These are phyloP conservation scores for Letharia columbiana DNA, from an alignment of 495 filamentous ascomycete species.

Conservation along the genomic window DNA sequence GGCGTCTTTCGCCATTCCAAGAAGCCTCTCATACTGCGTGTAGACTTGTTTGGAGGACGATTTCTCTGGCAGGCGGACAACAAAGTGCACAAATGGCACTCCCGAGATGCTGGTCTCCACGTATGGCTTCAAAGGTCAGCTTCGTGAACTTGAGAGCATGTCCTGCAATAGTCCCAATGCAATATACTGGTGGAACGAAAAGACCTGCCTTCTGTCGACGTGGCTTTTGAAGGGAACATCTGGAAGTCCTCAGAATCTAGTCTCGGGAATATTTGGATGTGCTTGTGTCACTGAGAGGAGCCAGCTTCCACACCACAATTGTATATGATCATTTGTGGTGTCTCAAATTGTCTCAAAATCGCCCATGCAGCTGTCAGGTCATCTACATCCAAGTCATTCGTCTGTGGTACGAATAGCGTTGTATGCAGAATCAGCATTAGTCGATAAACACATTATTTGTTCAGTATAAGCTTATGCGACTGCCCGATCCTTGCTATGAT, in stretches of 20 bases:
- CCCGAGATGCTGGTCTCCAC: slow-evolving; percentile 8
- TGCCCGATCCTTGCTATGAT: slow-evolving; percentile 20
- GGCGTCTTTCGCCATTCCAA: slow-evolving; percentile 13
- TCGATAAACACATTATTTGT: slow-evolving; percentile 23
- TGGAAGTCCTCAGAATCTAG: slow-evolving; percentile 14
- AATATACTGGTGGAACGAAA: neutral
- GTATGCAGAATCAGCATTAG: slow-evolving; percentile 25
- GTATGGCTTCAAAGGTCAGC: neutral
- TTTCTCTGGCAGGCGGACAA: slow-evolving; percentile 11
- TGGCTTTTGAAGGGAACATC: slow-evolving; percentile 13
- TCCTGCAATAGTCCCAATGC: neutral
- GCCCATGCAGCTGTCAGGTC: slow-evolving; percentile 26
- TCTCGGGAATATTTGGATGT: slow-evolving; percentile 25
- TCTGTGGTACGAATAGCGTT: slow-evolving; percentile 25
- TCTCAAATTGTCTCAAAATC: slow-evolving; percentile 21
- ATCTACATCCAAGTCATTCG: slow-evolving; percentile 26
- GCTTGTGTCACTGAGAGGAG: slow-evolving; percentile 27
- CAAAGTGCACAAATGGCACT: slow-evolving; percentile 23
- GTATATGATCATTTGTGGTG: slow-evolving; percentile 24
- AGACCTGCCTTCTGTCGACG: slow-evolving; percentile 4
- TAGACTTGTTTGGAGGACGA: slow-evolving; percentile 3
- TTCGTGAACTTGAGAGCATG: neutral
- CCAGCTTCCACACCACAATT: slow-evolving; percentile 28
- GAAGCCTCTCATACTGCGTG: slow-evolving; percentile 15
- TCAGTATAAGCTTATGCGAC: slow-evolving; percentile 20